A percentile compares a stretch with the other conserved stretches of the same genome.
Conservation (phyloP, 805 yeast genomes). For the Candida insectalens region DNA sequence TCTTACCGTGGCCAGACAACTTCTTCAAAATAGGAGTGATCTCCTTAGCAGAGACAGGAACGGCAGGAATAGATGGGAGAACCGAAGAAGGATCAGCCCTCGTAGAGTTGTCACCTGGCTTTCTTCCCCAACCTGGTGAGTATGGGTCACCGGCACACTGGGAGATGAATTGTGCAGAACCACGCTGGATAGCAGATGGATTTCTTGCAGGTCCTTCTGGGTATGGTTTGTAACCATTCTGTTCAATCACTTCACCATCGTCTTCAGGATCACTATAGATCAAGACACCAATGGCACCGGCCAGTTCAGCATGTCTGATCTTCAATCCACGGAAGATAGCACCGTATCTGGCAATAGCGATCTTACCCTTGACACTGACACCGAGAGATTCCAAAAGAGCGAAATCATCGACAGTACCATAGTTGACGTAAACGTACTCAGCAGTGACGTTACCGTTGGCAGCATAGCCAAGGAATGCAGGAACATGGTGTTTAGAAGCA, state of each 20-base stretch:
- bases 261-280: constrained; percentile 67
- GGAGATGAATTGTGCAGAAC: constrained; percentile 58
- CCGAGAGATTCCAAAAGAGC: constrained; percentile 34
- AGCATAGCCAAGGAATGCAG: constrained; percentile 70
- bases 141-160: constrained; percentile 70
- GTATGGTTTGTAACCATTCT: constrained; percentile 53
- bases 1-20: constrained; percentile 48
- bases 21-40: constrained; percentile 51
- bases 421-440: constrained; percentile 55
- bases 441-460: constrained; percentile 71
- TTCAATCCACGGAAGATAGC: constrained; percentile 61
- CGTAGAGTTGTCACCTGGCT: constrained; percentile 42
- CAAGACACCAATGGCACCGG: constrained; percentile 58
- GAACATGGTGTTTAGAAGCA: constrained; percentile 41
- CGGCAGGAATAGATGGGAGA: constrained; percentile 59
- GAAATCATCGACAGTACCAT: constrained; percentile 57
- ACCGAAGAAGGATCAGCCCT: constrained; percentile 38
- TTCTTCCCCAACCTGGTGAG: constrained; percentile 59
- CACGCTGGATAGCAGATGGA: constrained; percentile 69
- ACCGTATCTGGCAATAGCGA: constrained; percentile 64
- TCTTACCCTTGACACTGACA: constrained; percentile 43
- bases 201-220: constrained; percentile 74
- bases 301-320: constrained; percentile 66
- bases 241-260: constrained; percentile 39
- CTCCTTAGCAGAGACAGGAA: constrained; percentile 59